Conservation (phyloP, 768 basidiomycete genomes). For the Lactifluus volemus region DNA sequence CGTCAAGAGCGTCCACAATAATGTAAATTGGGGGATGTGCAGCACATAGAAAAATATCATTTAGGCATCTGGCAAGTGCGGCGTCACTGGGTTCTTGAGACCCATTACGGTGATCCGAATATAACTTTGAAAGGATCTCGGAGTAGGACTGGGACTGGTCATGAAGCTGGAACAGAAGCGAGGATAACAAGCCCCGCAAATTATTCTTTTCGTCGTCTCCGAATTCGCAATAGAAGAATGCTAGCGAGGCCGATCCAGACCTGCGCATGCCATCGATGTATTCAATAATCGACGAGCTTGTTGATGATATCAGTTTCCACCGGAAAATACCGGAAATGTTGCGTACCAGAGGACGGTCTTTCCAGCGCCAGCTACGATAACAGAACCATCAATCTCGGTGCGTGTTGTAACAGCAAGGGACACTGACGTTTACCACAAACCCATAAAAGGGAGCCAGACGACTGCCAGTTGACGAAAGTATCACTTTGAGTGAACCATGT, state of each 20-base stretch:
- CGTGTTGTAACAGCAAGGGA: neutral
- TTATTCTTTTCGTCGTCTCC: neutral
- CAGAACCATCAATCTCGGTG: neutral
- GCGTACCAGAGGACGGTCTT: neutral
- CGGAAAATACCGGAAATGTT: neutral
- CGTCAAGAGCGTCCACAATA: too few relatives aligned
- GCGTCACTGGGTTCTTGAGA: neutral
- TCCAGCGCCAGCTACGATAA: neutral
- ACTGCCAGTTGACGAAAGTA: neutral
- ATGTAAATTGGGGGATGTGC: neutral
- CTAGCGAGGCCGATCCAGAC: neutral
- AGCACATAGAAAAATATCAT: neutral
- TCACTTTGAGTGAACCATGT: neutral
- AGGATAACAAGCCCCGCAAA: neutral
- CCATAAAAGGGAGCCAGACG: too few relatives aligned
- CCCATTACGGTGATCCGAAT: neutral
- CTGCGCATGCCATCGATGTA: neutral
- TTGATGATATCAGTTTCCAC: neutral
- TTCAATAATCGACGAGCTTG: neutral
- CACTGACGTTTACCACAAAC: neutral
- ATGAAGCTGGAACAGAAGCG: neutral
- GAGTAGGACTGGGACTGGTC: neutral
- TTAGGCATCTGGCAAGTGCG: neutral
- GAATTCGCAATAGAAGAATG: neutral
- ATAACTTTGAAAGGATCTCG: neutral